Conservation (phyloP, 352 stramenopile species). For the Pythium plurisporium region DNA sequence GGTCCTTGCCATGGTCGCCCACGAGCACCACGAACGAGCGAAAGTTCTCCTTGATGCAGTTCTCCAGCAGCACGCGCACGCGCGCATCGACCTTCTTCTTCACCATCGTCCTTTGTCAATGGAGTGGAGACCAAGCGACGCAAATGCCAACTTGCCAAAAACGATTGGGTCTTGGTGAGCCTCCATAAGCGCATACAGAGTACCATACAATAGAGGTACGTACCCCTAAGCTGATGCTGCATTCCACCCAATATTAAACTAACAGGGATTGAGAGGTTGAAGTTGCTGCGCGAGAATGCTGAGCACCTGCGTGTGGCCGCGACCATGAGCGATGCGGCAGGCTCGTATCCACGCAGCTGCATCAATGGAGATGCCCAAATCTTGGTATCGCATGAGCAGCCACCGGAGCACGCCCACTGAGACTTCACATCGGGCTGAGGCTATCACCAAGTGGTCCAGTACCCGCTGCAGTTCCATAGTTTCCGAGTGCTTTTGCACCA, state of each 20-base stretch:
- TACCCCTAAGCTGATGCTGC: not conserved
- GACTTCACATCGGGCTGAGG: too few relatives aligned
- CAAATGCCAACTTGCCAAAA: not conserved
- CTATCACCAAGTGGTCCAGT: too few relatives aligned
- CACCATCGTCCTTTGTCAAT: slow-evolving; percentile 78
- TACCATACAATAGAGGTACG: not conserved
- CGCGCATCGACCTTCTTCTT: slow-evolving; percentile 99
- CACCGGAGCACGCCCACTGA: too few relatives aligned
- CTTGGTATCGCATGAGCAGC: not conserved
- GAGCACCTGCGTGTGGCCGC: not conserved
- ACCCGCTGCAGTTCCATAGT: too few relatives aligned
- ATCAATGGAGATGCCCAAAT: not conserved
- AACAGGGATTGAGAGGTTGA: not conserved
- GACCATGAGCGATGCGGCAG: not conserved
- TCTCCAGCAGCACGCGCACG: slow-evolving; percentile 97
- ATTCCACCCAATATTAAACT: not conserved
- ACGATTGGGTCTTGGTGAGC: slow-evolving; percentile 19
- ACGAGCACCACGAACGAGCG: slow-evolving; percentile 98
- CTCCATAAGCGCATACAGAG: not conserved
- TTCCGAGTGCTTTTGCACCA: too few relatives aligned
- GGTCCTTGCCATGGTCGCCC: slow-evolving; percentile 98
- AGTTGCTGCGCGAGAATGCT: not conserved
- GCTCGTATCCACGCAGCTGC: not conserved
- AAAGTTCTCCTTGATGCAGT: slow-evolving; percentile 95
- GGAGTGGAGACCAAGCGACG: slow-evolving; percentile 10